Base-by-base conservation (phyloP, 352 stramenopile species). In the Blastocystis sp. region DNA sequence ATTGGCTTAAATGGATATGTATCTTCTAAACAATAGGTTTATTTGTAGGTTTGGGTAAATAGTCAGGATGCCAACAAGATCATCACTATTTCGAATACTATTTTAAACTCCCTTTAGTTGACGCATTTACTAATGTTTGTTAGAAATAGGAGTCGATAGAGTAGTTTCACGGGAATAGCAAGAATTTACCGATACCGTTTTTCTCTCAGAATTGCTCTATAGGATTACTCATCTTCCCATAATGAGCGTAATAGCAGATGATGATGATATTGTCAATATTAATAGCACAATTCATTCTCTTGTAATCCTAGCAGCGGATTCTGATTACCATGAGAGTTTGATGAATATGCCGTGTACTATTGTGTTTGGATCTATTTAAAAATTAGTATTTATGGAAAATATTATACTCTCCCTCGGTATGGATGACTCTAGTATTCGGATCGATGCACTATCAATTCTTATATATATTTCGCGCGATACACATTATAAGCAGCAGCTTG, bases 1-100 rank as follows among this genome's bases (percentile, higher is more conserved):
- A 70, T 88, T 75, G 76, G 76, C 24, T 41, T 88, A 18, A 88
- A 88, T 70, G 64, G 64, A 54, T 88, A 54, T 88, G 70, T 81
- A 81, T 11, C 16, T 13, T 4, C 26, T 13, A n/a, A 26, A n/a
- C 3, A 6, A 45, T 24, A 0, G 4, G 9, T 26, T 81, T 5
- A 81, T 41, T 0, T 66, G 26, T 64, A 81, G 70, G 64, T 88
- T 30, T 88, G 76, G 76, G 50, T 88, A 47, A 88, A 88, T 26
- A 88, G 76, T 26, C 16, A 55, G 9, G 47, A 50, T 24, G 39
- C n/a, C 16, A 88, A 88, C 45, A 88, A 70, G 24, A 88, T 24
- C 0, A 73, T 88, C 7, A 88, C 76, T 7, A 88, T 88, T 39
- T 37, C n/a, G 3, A 88, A 88, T 43, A 76, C 76, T 4, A 88